These are phyloP conservation scores for Coemansia sp. DNA, from an alignment of 192 early-diverging fungal genomes.

Conservation along the genomic window DNA sequence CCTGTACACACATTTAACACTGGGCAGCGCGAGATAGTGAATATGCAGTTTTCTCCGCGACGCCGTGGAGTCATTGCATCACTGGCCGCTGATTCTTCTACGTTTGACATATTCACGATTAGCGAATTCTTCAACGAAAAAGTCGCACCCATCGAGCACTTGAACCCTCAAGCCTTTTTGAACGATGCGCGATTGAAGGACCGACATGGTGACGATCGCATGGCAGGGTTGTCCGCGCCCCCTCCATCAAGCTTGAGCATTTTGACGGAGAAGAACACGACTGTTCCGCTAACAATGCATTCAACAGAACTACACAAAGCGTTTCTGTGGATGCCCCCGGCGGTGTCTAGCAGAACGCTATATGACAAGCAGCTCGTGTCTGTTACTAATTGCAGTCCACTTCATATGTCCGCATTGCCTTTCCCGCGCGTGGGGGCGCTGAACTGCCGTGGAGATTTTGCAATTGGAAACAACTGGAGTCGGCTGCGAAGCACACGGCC, in stretches of 20 bases:
- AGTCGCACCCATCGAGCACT: constrained; percentile 2
- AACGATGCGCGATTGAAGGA: constrained; percentile 32
- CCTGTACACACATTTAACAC: constrained; percentile 23
- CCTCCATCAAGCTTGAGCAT: constrained; percentile 24
- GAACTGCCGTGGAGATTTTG: constrained; percentile 41
- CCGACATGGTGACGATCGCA: constrained; percentile 22
- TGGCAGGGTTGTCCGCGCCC: constrained; percentile 14
- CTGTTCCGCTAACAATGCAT: background rate
- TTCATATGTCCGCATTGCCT: constrained; percentile 17
- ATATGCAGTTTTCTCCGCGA: constrained; percentile 34
- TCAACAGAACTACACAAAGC: constrained; percentile 10
- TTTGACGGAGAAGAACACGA: constrained; percentile 16
- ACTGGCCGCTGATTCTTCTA: constrained; percentile 16
- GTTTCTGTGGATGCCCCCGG: constrained; percentile 41
- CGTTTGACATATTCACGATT: constrained; percentile 24
- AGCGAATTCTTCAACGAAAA: constrained; percentile 22
- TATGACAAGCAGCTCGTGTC: constrained; percentile 28
- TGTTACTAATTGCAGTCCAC: constrained; percentile 9
- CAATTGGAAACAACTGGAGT: constrained; percentile 45
- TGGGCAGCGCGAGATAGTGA: constrained; percentile 9
- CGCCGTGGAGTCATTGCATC: constrained; percentile 32
- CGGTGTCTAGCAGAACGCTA: constrained; percentile 14
- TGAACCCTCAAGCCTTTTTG: constrained; percentile 19
- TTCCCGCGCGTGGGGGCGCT: constrained; percentile 16
- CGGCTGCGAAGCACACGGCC: constrained; percentile 22